Conservation (phyloP, 83 land plant genomes). For the Thuja plicata region DNA sequence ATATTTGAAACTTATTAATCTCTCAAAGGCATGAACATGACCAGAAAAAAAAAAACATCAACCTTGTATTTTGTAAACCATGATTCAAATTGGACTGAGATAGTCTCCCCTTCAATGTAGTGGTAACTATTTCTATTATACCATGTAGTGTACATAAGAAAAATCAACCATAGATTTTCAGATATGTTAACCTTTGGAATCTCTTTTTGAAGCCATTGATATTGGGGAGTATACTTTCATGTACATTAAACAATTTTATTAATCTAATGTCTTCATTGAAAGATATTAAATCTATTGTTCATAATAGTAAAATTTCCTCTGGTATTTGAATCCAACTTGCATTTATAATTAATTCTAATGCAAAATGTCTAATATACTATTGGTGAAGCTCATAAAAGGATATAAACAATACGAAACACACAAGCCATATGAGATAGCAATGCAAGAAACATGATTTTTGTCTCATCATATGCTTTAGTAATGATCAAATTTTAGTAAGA, state of each 20-base stretch:
- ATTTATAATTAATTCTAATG: neutral
- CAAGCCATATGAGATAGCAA: neutral
- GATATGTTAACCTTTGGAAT: too few relatives aligned
- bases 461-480: neutral
- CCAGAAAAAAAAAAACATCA: too few relatives aligned
- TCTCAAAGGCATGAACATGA: too few relatives aligned
- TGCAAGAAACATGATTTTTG: neutral
- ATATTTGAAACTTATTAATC: too few relatives aligned
- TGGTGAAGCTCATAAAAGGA: neutral
- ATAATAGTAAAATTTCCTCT: neutral
- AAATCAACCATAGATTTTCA: too few relatives aligned
- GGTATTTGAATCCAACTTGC: neutral
- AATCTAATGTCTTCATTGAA: neutral
- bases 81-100: too few relatives aligned
- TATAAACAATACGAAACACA: too few relatives aligned
- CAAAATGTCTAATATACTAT: too few relatives aligned
- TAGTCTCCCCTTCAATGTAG: too few relatives aligned
- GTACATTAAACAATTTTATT: neutral
- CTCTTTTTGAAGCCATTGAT: slow-evolving; percentile 22
- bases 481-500: neutral
- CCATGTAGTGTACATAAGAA: too few relatives aligned
- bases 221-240: slow-evolving; percentile 32
- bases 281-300: neutral
- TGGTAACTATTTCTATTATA: too few relatives aligned
- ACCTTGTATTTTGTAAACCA: too few relatives aligned